A percentile compares a stretch with the other conserved stretches of the same genome.
Conservation (phyloP, 2,329 filamentous ascomycete species). For the Monilinia fructigena region DNA sequence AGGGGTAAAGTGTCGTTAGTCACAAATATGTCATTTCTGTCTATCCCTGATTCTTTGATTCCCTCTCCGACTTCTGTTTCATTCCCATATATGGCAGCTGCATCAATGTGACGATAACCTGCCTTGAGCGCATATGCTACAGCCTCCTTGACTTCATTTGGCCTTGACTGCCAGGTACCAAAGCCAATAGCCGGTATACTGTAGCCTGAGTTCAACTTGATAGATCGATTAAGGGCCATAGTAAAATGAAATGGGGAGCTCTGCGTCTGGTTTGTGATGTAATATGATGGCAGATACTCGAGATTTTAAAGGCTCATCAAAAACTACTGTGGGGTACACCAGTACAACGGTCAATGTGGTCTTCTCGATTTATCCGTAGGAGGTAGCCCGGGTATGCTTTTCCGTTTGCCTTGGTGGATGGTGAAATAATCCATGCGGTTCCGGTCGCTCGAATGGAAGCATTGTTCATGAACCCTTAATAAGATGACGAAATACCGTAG, state of each 20-base stretch:
- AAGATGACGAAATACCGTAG: not conserved
- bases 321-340: not conserved
- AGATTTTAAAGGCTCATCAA: slow-evolving; percentile 2
- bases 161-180: slow-evolving; percentile 49
- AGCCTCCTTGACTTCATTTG: slow-evolving; percentile 44
- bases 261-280: not conserved
- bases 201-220: slow-evolving; percentile 40
- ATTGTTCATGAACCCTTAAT: not conserved
- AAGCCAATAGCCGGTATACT: slow-evolving; percentile 45
- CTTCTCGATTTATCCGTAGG: slow-evolving; percentile 16
- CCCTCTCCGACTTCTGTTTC: slow-evolving; percentile 81
- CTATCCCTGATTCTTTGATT: slow-evolving; percentile 65
- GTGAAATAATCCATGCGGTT: not conserved
- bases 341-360: not conserved
- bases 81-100: slow-evolving; percentile 73
- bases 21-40: slow-evolving; percentile 60
- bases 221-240: slow-evolving; percentile 29
- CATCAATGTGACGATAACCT: slow-evolving; percentile 54
- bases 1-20: not conserved
- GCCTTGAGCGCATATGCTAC: slow-evolving; percentile 44
- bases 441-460: not conserved
- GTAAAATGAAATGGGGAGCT: not conserved
- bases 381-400: slow-evolving; percentile 16
- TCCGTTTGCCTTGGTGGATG: slow-evolving; percentile 10
- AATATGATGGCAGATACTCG: not conserved